Conservation (phyloP, 495 filamentous ascomycete species). For the Hapsidospora chrysogenum region DNA sequence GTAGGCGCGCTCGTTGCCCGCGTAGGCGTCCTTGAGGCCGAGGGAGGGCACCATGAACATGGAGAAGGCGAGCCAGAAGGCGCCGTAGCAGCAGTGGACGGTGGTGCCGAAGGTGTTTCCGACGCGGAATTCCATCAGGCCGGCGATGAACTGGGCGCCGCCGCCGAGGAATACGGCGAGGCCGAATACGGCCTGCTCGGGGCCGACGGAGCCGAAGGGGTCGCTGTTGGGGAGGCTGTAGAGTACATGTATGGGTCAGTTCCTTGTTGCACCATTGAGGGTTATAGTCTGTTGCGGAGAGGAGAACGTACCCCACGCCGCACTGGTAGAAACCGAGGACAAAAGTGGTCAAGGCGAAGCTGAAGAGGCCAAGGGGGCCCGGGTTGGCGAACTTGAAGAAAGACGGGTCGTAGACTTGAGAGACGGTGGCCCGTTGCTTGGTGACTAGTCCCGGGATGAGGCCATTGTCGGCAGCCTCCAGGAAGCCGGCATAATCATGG, state of each 20-base stretch:
- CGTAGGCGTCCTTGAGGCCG: slow-evolving; percentile 21
- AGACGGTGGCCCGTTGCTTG: slow-evolving; percentile 2
- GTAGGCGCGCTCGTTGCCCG: slow-evolving; percentile 11
- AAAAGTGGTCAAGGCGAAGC: slow-evolving; percentile 84
- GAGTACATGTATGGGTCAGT: too few species aligned
- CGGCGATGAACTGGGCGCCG: slow-evolving; percentile 16
- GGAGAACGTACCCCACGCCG: slow-evolving; percentile 37
- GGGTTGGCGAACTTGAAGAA: slow-evolving; percentile 56
- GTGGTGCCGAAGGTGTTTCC: slow-evolving; percentile 89
- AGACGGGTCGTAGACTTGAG: slow-evolving; percentile 2
- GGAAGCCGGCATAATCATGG: too few species aligned
- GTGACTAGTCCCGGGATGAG: too few species aligned
- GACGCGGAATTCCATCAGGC: slow-evolving; percentile 68
- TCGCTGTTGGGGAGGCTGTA: too few species aligned
- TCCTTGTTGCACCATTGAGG: too few species aligned
- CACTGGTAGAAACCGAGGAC: slow-evolving; percentile 68
- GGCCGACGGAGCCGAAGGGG: slow-evolving; percentile 5
- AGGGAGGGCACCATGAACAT: slow-evolving; percentile 71
- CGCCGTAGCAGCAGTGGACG: slow-evolving; percentile 77
- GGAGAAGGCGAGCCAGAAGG: slow-evolving; percentile 78
- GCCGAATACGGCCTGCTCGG: slow-evolving; percentile 5
- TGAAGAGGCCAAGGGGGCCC: slow-evolving; percentile 58
- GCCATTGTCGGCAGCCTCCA: too few species aligned
- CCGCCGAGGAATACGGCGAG: slow-evolving; percentile 21
- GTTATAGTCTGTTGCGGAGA: too few species aligned